Evolutionary conservation across 768 basidiomycete genomes (phyloP).

Genomic region (Agaricus blazei): DNA sequence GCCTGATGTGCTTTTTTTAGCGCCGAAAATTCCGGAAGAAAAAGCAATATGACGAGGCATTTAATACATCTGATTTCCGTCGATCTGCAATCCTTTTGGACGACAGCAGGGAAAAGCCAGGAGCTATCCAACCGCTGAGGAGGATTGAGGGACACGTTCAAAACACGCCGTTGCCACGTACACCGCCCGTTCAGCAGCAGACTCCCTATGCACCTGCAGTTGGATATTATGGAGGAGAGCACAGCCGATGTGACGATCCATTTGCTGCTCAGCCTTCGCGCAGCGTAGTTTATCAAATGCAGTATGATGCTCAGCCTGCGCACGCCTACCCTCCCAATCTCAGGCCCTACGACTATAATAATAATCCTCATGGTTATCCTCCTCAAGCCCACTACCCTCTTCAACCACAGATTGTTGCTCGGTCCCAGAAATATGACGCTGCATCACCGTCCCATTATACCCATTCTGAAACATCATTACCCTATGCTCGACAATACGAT

Average conservation of each 20-base stretch:
- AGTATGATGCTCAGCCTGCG: neutral
- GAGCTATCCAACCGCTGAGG: conserved; percentile 11
- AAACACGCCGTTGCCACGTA: neutral
- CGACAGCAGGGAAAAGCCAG: conserved; percentile 3
- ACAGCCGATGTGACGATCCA: neutral
- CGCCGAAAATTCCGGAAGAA: conserved; percentile 1
- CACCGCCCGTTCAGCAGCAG: neutral
- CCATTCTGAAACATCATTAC: too few species aligned
- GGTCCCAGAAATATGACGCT: neutral
- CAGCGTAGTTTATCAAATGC: neutral
- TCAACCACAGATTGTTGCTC: neutral
- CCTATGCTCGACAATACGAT: neutral
- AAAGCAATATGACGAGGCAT: conserved; percentile 6
- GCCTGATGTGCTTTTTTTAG: neutral
- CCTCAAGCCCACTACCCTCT: conserved; percentile 3
- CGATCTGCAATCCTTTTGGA: conserved; percentile 13
- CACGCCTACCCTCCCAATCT: neutral
- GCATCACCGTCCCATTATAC: neutral
- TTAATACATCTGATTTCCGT: conserved; percentile 12
- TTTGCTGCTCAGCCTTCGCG: neutral
- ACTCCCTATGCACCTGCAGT: neutral
- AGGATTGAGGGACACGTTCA: conserved; percentile 11
- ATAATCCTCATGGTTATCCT: conserved; percentile 1
- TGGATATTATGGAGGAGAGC: neutral
- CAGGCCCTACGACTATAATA: neutral